phyloP scores from a whole-genome alignment of 176 grass and related monocot genomes.

The Hordeum marinum region DNA sequence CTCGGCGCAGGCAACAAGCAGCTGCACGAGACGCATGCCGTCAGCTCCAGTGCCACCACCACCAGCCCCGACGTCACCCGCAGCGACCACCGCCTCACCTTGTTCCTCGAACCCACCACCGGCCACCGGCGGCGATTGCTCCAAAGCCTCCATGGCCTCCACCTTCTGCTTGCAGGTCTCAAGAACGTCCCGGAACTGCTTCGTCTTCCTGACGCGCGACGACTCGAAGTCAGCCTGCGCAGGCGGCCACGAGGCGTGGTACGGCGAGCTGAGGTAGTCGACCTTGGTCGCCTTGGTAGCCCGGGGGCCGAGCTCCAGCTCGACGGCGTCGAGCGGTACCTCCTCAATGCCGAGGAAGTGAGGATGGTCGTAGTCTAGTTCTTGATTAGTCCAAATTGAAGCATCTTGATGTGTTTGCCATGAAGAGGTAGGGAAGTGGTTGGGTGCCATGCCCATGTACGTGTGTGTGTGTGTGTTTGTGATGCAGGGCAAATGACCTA shows the following conservation, averaged over 20 bases:
- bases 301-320: slow-evolving; percentile 16
- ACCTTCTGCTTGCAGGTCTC: slow-evolving; percentile 68
- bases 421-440: neutral
- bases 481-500: slow-evolving; percentile 1
- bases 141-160: slow-evolving; percentile 44
- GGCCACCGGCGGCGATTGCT: neutral
- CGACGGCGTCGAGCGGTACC: slow-evolving; percentile 24
- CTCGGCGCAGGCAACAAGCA: slow-evolving; percentile 70
- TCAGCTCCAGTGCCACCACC: neutral
- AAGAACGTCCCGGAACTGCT: slow-evolving; percentile 39
- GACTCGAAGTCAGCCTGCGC: slow-evolving; percentile 10
- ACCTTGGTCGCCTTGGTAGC: slow-evolving; percentile 27
- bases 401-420: slow-evolving; percentile 9
- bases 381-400: slow-evolving; percentile 6
- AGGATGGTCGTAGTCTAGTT: neutral
- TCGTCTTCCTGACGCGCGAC: slow-evolving; percentile 34
- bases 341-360: slow-evolving; percentile 19
- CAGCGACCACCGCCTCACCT: neutral
- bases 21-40: slow-evolving; percentile 59
- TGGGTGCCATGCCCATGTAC: slow-evolving; percentile 6
- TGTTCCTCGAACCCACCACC: neutral
- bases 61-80: neutral
- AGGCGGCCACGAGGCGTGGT: slow-evolving; percentile 20
- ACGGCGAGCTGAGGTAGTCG: slow-evolving; percentile 42
- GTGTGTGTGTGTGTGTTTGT: neutral